These are phyloP conservation scores for Penicillium verhagenii DNA, from an alignment of 495 filamentous ascomycete species.

Conservation along the genomic window DNA sequence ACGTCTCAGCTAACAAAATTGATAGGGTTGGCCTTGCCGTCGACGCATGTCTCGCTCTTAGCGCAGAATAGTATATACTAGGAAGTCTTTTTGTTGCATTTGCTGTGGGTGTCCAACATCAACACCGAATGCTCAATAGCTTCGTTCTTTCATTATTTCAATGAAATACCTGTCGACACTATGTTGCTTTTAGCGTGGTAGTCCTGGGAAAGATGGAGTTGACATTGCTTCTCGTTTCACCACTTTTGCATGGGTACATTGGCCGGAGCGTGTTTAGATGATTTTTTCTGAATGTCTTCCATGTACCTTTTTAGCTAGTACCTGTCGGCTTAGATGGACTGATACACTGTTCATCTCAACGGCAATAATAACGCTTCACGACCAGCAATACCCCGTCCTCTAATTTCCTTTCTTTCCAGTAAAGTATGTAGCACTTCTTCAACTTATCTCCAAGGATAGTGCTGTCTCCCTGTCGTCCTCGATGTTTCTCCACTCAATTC, in stretches of 20 bases:
- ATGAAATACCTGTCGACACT: neutral
- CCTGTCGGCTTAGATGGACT: no score
- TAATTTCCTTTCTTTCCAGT: no score
- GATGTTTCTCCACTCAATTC: no score
- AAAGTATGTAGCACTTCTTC: no score
- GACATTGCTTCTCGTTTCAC: neutral
- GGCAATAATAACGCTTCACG: neutral
- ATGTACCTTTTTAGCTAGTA: neutral
- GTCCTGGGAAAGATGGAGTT: neutral
- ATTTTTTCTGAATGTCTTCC: neutral
- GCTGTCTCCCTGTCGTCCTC: no score
- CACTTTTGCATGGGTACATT: neutral
- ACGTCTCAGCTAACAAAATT: slow-evolving; percentile 4
- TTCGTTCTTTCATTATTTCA: neutral
- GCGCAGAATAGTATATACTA: slow-evolving; percentile 42
- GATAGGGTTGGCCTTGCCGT: slow-evolving; percentile 82
- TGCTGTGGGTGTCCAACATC: neutral
- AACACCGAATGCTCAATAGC: neutral
- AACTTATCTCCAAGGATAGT: no score
- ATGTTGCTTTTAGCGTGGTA: slow-evolving; percentile 1
- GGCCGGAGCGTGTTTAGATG: neutral
- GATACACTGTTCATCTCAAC: neutral
- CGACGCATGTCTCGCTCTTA: slow-evolving; percentile 86
- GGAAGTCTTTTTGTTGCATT: slow-evolving; percentile 5
- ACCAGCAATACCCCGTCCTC: neutral